A percentile compares a stretch with the other conserved stretches of the same genome.
Conservation (phyloP, 768 basidiomycete species). For the Leccinellum rugosiceps region DNA sequence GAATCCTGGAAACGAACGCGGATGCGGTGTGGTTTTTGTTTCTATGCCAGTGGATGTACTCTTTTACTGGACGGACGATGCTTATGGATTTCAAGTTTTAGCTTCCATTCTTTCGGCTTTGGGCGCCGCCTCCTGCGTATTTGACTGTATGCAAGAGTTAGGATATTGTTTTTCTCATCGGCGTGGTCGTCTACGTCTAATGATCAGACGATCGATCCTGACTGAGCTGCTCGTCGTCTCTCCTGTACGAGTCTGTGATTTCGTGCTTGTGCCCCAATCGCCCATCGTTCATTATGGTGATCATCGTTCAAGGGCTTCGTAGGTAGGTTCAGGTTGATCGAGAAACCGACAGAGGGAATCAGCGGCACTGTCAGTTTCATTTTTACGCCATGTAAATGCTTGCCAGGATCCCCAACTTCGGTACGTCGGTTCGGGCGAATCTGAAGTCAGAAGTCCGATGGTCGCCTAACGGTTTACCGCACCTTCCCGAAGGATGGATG, state of each 20-base stretch:
- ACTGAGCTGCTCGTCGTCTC: not conserved
- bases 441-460: not conserved
- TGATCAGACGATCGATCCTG: not conserved
- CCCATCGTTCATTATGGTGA: not conserved
- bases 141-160: not conserved
- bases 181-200: not conserved
- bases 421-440: not conserved
- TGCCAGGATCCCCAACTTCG: not conserved
- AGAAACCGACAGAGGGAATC: not conserved
- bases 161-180: too few species aligned
- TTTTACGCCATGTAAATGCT: not conserved
- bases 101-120: not conserved
- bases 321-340: not conserved
- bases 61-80: not conserved
- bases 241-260: not conserved
- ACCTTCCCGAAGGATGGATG: not conserved
- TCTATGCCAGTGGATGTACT: not conserved
- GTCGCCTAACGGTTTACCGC: not conserved
- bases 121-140: not conserved
- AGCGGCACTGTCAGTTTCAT: not conserved
- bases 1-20: not conserved
- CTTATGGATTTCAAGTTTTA: not conserved
- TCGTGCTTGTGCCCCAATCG: not conserved
- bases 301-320: not conserved
- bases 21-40: not conserved